Conservation (phyloP, 164 flowering plant genomes). For the Nelumbo lutea region DNA sequence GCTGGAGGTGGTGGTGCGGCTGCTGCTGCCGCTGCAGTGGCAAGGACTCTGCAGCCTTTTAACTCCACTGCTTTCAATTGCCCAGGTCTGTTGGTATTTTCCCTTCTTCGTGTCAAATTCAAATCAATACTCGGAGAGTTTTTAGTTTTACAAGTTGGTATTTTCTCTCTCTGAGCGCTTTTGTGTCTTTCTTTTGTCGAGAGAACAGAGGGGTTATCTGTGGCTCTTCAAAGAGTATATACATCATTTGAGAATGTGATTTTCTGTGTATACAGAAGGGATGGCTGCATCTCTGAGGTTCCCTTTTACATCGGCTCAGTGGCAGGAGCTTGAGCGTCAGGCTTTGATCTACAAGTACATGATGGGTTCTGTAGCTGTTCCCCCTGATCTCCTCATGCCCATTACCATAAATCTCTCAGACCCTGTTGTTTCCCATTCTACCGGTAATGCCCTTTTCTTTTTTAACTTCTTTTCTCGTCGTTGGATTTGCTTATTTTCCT, state of each 20-base stretch:
- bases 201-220: not conserved
- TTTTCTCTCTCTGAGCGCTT: not conserved
- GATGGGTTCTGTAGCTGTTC: conserved; percentile 60
- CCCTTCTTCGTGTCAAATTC: not conserved
- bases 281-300: conserved; percentile 24
- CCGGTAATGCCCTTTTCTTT: conserved; percentile 15
- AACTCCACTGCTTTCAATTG: conserved; percentile 27
- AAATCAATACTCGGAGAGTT: not conserved
- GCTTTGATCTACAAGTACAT: conserved; percentile 61
- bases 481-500: not conserved
- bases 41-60: conserved; percentile 37
- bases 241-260: not conserved
- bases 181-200: not conserved
- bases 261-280: conserved; percentile 12
- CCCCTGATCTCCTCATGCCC: conserved; percentile 53
- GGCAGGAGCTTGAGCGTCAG: conserved; percentile 71
- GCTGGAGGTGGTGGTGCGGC: conserved; percentile 10
- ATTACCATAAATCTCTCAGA: conserved; percentile 17
- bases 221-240: too few species aligned
- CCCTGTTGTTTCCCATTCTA: conserved; percentile 14
- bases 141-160: not conserved
- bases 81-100: conserved; percentile 25
- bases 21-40: conserved; percentile 9
- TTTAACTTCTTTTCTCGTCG: not conserved
- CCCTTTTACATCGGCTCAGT: conserved; percentile 59